phyloP scores from a whole-genome alignment of 2,329 filamentous ascomycete species.

The Paracorniculantispora psalliotae region DNA sequence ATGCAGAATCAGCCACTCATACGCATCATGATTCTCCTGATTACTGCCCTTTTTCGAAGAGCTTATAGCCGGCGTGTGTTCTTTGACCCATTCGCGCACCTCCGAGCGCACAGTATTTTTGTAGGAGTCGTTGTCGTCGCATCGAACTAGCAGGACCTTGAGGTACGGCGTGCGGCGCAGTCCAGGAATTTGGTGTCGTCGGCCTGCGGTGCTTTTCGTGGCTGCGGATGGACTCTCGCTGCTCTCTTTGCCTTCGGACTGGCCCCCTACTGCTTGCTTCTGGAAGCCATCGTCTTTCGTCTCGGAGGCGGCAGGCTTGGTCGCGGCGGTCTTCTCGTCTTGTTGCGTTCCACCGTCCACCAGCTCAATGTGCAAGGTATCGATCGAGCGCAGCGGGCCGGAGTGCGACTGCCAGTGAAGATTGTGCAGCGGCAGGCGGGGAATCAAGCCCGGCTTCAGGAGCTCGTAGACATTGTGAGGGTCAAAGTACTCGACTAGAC shows the following conservation, averaged over 20 bases:
- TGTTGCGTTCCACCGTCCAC: slow-evolving; percentile 50
- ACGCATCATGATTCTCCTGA: slow-evolving; percentile 92
- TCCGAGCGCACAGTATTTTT: slow-evolving; percentile 73
- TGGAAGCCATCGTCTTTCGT: slow-evolving; percentile 56
- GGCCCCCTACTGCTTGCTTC: slow-evolving; percentile 47
- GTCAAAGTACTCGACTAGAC: slow-evolving; percentile 88
- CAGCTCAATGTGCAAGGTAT: slow-evolving; percentile 85
- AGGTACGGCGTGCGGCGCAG: slow-evolving; percentile 89
- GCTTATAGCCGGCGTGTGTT: slow-evolving; percentile 57
- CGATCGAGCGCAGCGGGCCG: slow-evolving; percentile 86
- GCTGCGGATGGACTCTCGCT: slow-evolving; percentile 31
- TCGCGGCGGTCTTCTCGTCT: slow-evolving; percentile 35
- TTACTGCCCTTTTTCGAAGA: slow-evolving; percentile 54
- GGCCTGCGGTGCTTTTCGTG: slow-evolving; percentile 32
- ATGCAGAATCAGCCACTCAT: slow-evolving; percentile 91
- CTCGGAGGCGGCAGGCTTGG: slow-evolving; percentile 29
- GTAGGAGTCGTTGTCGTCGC: slow-evolving; percentile 94
- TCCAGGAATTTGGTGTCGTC: slow-evolving; percentile 92
- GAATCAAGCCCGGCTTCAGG: slow-evolving; percentile 69
- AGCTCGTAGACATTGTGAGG: slow-evolving; percentile 83
- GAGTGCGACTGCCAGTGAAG: slow-evolving; percentile 96
- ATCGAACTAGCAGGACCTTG: slow-evolving; percentile 82
- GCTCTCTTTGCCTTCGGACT: slow-evolving; percentile 33
- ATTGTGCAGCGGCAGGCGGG: slow-evolving; percentile 80
- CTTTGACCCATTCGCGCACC: slow-evolving; percentile 87